Evolutionary conservation across 257 asterid genomes (phyloP), one percentile per base, ranked within the genome.

Genomic region (Nicotiana otophora): DNA sequence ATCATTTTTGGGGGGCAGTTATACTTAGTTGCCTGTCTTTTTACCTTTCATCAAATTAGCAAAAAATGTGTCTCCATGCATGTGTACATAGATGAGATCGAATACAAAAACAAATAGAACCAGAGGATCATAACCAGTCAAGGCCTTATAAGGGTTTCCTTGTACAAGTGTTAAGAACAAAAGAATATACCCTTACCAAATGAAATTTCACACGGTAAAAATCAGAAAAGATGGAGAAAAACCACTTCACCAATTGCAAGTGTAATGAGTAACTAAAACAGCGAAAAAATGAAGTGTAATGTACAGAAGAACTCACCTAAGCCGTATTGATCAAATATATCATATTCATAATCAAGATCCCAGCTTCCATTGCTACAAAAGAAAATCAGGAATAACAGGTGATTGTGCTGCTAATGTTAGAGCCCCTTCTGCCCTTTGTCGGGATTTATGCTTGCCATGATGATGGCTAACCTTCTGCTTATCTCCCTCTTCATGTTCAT

Each of bases 381-480:
- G 98, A 90, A 93, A 95, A 89, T 95, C 98, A 42, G 95, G 98
- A 76, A 93, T 88, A 7, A 92, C 98, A 3, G 92, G 84, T 61
- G 97, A 87, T 81, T 92, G 92, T 74, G 89, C 91, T 81, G 86
- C 89, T 81, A 88, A 84, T 75, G 80, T 54, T 33, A 83, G 83
- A 67, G 85, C 54, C 82, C 82, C 91, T 30, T 93, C 93, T 78
- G 93, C 91, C 88, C 90, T 90, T 46, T 84, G 96, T 68, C 92
- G 84, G 20, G 94, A 89, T 88, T 86, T 95, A 83, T 87, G 95
- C 92, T 84, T 90, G 67, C 88, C 87, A 81, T 87, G 90, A 60
- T 81, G 81, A 46, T 83, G 82, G 65, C 88, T 91, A 51, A 88
- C 88, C 88, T 88, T 94, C 55, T 86, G 81, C 85, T 86, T 90